Conservation (phyloP, 2,329 filamentous ascomycete genomes). For the Penicillium sp. region DNA sequence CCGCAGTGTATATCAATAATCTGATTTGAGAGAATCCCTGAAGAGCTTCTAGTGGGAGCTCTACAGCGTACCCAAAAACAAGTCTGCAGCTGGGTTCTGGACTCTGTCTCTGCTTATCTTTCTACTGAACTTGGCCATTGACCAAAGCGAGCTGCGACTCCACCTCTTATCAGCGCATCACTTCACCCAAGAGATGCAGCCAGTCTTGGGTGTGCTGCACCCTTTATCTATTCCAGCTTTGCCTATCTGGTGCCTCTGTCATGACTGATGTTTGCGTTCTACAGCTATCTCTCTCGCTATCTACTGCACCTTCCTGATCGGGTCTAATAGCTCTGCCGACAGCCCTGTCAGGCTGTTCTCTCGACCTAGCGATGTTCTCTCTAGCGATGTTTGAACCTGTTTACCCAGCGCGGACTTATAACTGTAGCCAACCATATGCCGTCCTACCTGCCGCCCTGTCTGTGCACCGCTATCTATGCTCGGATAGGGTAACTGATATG, state of each 20-base stretch:
- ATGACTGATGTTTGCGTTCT: background rate
- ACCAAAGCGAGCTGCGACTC: background rate
- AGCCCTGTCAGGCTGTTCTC: background rate
- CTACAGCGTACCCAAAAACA: background rate
- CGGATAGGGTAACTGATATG: background rate
- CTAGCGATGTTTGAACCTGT: background rate
- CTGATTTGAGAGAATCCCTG: background rate
- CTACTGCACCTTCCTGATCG: slow-evolving; percentile 6
- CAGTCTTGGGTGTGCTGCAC: background rate
- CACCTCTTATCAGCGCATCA: background rate
- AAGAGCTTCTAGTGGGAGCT: background rate
- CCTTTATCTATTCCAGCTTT: background rate
- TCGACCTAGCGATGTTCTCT: background rate
- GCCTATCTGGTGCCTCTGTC: background rate
- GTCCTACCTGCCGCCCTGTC: background rate
- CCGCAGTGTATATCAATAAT: no score
- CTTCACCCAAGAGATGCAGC: background rate
- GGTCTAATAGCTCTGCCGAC: slow-evolving; percentile 1
- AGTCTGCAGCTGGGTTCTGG: background rate
- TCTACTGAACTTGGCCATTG: background rate
- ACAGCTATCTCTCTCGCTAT: background rate
- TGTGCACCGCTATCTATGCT: slow-evolving; percentile 3
- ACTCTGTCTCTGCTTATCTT: background rate
- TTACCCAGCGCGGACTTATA: background rate
- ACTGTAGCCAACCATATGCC: background rate